These are phyloP conservation scores for Microstegium vimineum DNA, from an alignment of 176 grass and related monocot species.

Conservation along the genomic window DNA sequence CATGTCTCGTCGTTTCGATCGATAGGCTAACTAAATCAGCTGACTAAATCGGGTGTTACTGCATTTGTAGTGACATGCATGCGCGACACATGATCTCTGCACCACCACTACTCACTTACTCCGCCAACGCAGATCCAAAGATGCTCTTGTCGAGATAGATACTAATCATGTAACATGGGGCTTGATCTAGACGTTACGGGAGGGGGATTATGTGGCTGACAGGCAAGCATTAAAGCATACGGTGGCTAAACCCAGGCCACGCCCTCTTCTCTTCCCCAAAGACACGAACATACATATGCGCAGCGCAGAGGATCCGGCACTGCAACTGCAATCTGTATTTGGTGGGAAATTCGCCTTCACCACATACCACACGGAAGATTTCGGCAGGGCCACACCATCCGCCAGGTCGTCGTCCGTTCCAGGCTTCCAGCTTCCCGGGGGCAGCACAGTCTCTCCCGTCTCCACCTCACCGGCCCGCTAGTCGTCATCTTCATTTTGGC, in stretches of 20 bases:
- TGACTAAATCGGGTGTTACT: not conserved
- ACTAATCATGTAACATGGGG: not conserved
- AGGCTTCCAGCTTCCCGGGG: not conserved
- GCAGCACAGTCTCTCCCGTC: not conserved
- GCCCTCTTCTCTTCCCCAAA: not conserved
- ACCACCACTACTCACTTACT: too few species aligned
- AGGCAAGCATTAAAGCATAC: not conserved
- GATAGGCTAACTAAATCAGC: not conserved
- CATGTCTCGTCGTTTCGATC: not conserved
- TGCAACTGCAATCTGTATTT: not conserved
- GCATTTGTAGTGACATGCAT: too few species aligned
- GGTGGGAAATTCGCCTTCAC: not conserved
- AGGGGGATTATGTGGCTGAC: too few species aligned
- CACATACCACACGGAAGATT: too few species aligned
- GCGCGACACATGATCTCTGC: too few species aligned
- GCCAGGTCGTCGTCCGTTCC: constrained; percentile 27
- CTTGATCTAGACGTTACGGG: not conserved
- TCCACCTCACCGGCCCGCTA: too few species aligned
- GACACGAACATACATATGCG: not conserved
- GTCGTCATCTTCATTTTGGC: not conserved
- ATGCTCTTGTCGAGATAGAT: not conserved
- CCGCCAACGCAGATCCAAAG: not conserved
- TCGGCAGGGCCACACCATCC: too few species aligned
- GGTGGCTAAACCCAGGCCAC: not conserved
- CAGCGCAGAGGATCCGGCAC: not conserved